Conservation (phyloP, 352 stramenopile genomes). For the Phytophthora cryptogea region DNA sequence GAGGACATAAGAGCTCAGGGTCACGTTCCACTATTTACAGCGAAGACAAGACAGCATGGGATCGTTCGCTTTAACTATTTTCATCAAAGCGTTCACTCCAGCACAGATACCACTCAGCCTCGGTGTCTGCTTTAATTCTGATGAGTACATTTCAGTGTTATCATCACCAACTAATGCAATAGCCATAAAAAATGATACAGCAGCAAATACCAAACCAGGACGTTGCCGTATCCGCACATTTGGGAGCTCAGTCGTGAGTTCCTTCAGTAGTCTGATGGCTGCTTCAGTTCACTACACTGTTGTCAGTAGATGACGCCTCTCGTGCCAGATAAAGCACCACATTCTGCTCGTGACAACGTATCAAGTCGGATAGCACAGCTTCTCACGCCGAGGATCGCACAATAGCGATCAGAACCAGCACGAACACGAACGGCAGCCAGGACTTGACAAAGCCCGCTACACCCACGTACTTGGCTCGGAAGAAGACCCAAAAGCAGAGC, state of each 20-base stretch:
- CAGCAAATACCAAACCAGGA: too few species aligned
- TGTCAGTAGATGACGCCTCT: background rate
- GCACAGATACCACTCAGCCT: too few species aligned
- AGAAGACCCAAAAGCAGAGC: constrained; percentile 86
- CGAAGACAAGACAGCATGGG: background rate
- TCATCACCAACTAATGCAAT: too few species aligned
- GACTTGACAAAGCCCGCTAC: constrained; percentile 40
- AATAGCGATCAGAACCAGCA: constrained; percentile 33
- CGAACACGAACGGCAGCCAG: constrained; percentile 41
- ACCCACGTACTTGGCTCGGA: constrained; percentile 62
- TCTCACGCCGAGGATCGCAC: constrained; percentile 33
- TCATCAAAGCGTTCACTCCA: background rate
- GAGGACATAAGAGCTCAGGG: background rate
- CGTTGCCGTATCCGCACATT: too few species aligned
- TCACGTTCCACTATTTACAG: background rate
- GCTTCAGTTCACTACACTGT: too few species aligned
- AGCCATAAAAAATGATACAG: too few species aligned
- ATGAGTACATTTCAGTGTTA: too few species aligned
- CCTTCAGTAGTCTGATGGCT: too few species aligned
- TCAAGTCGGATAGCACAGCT: background rate
- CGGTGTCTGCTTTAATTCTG: too few species aligned
- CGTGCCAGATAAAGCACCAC: background rate
- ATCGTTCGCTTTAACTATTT: background rate
- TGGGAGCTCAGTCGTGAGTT: too few species aligned
- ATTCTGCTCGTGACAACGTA: background rate